Conservation (phyloP, 163 green algal species). For the Scenedesmus sp. region DNA sequence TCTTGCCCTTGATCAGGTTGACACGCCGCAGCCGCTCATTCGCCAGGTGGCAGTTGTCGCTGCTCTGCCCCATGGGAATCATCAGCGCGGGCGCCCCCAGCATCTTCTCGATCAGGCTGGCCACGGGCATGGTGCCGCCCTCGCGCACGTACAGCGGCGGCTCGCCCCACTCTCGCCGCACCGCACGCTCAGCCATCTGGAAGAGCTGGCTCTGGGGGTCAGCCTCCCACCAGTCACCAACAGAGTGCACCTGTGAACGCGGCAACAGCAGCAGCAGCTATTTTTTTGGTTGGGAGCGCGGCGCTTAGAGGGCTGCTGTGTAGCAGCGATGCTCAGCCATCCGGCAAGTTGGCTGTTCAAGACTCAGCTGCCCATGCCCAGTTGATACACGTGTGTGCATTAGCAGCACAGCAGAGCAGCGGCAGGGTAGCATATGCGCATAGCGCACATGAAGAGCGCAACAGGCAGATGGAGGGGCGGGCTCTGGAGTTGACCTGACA, state of each 20-base stretch:
- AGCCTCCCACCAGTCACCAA: conserved; percentile 95
- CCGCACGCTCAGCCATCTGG: conserved; percentile 55
- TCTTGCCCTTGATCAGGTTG: conserved; percentile 93
- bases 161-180: conserved; percentile 85
- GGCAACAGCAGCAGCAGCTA: background rate
- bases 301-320: too few species aligned
- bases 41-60: conserved; percentile 90
- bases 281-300: too few species aligned
- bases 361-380: too few species aligned
- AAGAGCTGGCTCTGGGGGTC: conserved; percentile 79
- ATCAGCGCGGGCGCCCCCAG: conserved; percentile 90
- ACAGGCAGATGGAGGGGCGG: background rate
- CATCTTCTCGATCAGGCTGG: conserved; percentile 88
- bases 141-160: conserved; percentile 92
- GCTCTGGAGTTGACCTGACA: too few species aligned
- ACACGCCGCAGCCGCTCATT: conserved; percentile 91
- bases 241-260: conserved; percentile 69
- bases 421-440: too few species aligned
- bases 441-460: conserved; percentile 62
- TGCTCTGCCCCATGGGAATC: conserved; percentile 94
- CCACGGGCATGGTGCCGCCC: conserved; percentile 97
- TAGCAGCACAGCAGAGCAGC: too few species aligned
- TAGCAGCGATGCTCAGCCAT: too few species aligned
- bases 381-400: too few species aligned
- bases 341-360: too few species aligned